Base-by-base conservation (phyloP, 768 basidiomycete genomes). In the Termitomyces titanicus region DNA sequence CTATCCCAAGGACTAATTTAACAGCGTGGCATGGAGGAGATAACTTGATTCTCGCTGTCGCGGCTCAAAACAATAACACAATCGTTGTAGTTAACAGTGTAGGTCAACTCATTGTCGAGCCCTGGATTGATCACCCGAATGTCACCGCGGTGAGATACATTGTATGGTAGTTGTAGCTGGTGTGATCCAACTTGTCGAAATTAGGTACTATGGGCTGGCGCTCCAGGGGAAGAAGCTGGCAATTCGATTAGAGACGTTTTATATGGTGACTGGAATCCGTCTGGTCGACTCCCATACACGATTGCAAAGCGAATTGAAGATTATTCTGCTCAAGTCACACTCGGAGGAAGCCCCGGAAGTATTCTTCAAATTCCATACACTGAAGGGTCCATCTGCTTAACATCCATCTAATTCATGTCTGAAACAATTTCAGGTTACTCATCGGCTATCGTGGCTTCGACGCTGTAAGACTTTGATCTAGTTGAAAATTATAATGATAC, bases 391-490 rank as follows among this genome's bases (percentile, higher is more conserved):
- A 72, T 48, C 22, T 27, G 18, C 27, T 61, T 45, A 24, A 9
- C 33, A 12, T 7, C 38, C 10, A 43, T 13, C 2, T 11, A 43
- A 15, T 34, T 33, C 24, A 51, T 31, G 9, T 15, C 43, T 34
- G 46, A 31, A 54, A 73, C 73, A 11, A 53, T 62, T 24, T 54
- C 60, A 79, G 78, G 2, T 72, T 90, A 46, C 66, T 80, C 49
- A 85, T 92, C 56, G 89, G 89, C 64, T 90, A 92, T 61, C 77
- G 86, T 10, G 77, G 79, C 65, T 88, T 89, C 61, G 87, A 89
- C 53, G 78, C 84, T 51, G 79, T 85, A 50, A 70, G 83, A 67
- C 60, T 13, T 31, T 24, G 25, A 22, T 61, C 51, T 20, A 67
- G 70, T 0, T 17, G 2, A 3, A 22, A 11, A 13, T 17, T 37